Conservation (phyloP, 345 rosid genomes). For the Sapria himalayana region DNA sequence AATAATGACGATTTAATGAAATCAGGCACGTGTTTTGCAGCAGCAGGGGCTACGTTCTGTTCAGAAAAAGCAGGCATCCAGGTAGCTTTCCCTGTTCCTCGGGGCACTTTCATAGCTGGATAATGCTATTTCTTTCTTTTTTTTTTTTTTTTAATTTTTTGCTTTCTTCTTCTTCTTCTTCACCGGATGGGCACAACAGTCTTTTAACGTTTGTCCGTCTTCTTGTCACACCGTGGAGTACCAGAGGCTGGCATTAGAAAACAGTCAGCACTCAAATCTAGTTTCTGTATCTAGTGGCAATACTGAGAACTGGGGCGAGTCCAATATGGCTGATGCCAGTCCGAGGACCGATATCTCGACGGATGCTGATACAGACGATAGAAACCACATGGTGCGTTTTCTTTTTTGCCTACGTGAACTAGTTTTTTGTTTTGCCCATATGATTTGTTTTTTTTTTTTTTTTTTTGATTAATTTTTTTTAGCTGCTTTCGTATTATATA, state of each 20-base stretch:
- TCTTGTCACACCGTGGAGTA: constrained; percentile 11
- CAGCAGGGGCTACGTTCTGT: constrained; percentile 15
- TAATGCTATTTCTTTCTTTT: constrained; percentile 2
- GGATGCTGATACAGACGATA: constrained; percentile 78
- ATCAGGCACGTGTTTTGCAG: too few relatives aligned
- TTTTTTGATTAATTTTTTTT: too few relatives aligned
- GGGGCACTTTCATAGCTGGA: neutral
- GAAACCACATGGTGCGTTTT: constrained; percentile 51
- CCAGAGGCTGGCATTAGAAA: constrained; percentile 15
- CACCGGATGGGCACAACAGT: constrained; percentile 10
- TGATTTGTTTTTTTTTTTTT: neutral
- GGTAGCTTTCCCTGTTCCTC: constrained; percentile 9
- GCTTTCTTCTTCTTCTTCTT: neutral
- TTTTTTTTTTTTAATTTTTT: neutral
- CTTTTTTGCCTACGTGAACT: constrained; percentile 5
- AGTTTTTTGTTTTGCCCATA: neutral
- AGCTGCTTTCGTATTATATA: too few relatives aligned
- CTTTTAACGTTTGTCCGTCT: constrained; percentile 10
- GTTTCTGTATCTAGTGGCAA: constrained; percentile 18
- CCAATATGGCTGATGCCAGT: constrained; percentile 81
- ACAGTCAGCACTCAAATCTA: constrained; percentile 16
- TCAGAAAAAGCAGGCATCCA: constrained; percentile 12
- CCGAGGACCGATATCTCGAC: constrained; percentile 79
- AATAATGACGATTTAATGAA: too few relatives aligned
- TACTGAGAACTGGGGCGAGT: constrained; percentile 26